Evolutionary conservation across 2,329 filamentous ascomycete genomes (phyloP).

Genomic region (Pseudocercospora macadamiae): DNA sequence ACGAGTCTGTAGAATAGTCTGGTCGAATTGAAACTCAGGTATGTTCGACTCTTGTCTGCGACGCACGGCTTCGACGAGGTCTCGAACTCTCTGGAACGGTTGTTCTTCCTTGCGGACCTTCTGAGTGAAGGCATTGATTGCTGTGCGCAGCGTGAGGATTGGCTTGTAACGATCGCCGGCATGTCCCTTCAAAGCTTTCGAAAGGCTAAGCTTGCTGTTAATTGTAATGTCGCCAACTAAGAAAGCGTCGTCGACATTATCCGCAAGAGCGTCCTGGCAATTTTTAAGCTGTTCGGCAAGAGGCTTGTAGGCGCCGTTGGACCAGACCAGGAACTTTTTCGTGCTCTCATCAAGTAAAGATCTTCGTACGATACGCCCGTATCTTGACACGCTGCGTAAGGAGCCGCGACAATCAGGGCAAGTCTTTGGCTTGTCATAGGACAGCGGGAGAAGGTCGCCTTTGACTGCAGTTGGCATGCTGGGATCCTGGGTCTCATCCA

Average conservation of each 20-base stretch:
- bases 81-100: slow-evolving; percentile 52
- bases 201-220: neutral
- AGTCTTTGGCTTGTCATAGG: slow-evolving; percentile 50
- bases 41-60: slow-evolving; percentile 32
- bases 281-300: slow-evolving; percentile 43
- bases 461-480: slow-evolving; percentile 26
- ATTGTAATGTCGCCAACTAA: slow-evolving; percentile 2
- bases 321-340: slow-evolving; percentile 65
- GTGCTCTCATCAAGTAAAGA: slow-evolving; percentile 65
- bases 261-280: slow-evolving; percentile 17
- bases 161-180: slow-evolving; percentile 18
- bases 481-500: slow-evolving; percentile 33
- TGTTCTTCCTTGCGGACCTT: slow-evolving; percentile 52
- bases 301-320: slow-evolving; percentile 47
- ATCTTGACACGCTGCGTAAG: slow-evolving; percentile 61
- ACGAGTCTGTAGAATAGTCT: slow-evolving; percentile 35
- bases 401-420: slow-evolving; percentile 66
- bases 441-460: slow-evolving; percentile 50
- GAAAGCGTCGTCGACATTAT: slow-evolving; percentile 3
- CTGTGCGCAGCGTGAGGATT: slow-evolving; percentile 18
- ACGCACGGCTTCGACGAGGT: slow-evolving; percentile 49
- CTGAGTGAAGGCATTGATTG: slow-evolving; percentile 30
- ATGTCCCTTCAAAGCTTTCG: neutral
- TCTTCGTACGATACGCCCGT: slow-evolving; percentile 63
- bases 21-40: slow-evolving; percentile 25